These are phyloP conservation scores for Epichloe sibirici DNA, from an alignment of 2,329 filamentous ascomycete species.

Conservation along the genomic window DNA sequence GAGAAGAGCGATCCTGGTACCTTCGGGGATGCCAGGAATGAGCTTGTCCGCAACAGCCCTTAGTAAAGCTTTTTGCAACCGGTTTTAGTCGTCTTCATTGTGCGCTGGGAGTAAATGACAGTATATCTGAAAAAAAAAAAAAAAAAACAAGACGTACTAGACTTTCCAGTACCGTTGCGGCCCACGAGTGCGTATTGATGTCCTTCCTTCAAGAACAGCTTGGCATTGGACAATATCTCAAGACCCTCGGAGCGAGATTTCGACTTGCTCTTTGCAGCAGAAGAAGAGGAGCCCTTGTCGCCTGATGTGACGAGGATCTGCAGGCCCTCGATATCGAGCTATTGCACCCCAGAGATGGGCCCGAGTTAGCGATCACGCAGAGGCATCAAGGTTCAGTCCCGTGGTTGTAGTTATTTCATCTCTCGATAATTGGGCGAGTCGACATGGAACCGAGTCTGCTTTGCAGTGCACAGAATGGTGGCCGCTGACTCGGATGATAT, in stretches of 20 bases:
- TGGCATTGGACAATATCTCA: conserved; percentile 62
- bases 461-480: conserved; percentile 49
- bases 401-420: conserved; percentile 22
- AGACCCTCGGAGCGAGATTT: conserved; percentile 32
- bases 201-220: conserved; percentile 59
- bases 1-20: conserved; percentile 52
- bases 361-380: background rate
- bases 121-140: background rate
- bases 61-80: conserved; percentile 42
- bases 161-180: conserved; percentile 74
- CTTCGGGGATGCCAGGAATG: conserved; percentile 61
- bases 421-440: conserved; percentile 43
- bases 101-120: too few species aligned
- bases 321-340: conserved; percentile 64
- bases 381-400: background rate
- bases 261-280: conserved; percentile 38
- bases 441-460: conserved; percentile 55
- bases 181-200: conserved; percentile 68
- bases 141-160: conserved; percentile 38
- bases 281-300: conserved; percentile 23
- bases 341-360: background rate
- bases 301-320: conserved; percentile 48
- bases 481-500: conserved; percentile 37
- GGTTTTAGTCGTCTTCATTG: background rate
- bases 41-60: conserved; percentile 66